Conservation (phyloP, 177 flowering plant genomes). For the Tripterygium wilfordii region DNA sequence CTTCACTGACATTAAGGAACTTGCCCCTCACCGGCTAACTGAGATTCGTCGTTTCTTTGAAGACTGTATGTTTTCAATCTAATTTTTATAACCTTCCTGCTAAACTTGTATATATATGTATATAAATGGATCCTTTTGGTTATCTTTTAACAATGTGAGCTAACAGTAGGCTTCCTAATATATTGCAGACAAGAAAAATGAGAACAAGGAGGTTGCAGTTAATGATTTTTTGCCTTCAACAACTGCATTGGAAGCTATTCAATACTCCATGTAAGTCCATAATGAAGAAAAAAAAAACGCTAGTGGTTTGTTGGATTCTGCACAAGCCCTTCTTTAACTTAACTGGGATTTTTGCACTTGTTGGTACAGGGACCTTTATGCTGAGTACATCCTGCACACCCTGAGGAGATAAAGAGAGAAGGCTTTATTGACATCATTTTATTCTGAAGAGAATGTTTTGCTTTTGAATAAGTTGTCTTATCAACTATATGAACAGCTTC, state of each 20-base stretch:
- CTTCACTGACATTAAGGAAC: conserved; percentile 61
- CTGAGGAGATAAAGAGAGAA: conserved; percentile 27
- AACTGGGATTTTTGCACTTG: not conserved
- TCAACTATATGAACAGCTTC: no score
- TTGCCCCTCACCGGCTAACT: conserved; percentile 69
- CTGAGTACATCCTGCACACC: conserved; percentile 48
- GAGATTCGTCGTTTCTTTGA: conserved; percentile 83
- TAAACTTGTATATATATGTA: no score
- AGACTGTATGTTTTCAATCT: conserved; percentile 59
- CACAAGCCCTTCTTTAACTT: not conserved
- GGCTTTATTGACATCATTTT: not conserved
- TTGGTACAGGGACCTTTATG: conserved; percentile 49
- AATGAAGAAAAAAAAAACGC: no score
- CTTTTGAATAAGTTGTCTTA: conserved; percentile 6
- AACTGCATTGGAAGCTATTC: conserved; percentile 37
- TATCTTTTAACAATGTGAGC: no score
- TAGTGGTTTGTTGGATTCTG: no score
- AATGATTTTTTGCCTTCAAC: conserved; percentile 38
- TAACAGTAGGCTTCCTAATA: conserved; percentile 10
- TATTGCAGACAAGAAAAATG: conserved; percentile 49
- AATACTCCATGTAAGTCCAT: conserved; percentile 43
- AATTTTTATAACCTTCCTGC: no score
- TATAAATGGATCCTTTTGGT: no score
- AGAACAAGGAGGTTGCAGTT: conserved; percentile 64
- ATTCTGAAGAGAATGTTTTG: not conserved